These are phyloP conservation scores for Aspergillus uvarum DNA, from an alignment of 2,329 filamentous ascomycete species.

Conservation along the genomic window DNA sequence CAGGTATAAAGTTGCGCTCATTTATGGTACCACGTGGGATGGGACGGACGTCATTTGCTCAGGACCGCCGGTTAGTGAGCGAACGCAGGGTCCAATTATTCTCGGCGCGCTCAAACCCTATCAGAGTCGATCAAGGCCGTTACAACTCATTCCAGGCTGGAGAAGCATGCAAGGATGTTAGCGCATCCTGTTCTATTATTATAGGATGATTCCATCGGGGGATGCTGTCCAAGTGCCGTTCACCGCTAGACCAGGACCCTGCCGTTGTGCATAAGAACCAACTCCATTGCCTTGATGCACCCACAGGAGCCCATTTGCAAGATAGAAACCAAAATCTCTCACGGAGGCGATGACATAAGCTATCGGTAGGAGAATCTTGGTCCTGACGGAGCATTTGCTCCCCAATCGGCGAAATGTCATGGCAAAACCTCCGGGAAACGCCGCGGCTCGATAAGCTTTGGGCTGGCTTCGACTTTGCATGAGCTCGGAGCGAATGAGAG, in stretches of 20 bases:
- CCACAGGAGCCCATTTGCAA: not conserved
- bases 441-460: not conserved
- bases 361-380: not conserved
- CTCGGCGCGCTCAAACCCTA: not conserved
- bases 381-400: not conserved
- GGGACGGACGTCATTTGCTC: not conserved
- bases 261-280: not conserved
- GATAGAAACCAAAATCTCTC: not conserved
- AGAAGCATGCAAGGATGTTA: not conserved
- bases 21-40: not conserved
- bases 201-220: not conserved
- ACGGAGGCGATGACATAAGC: not conserved
- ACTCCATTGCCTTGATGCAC: not conserved
- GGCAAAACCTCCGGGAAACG: not conserved
- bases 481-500: not conserved
- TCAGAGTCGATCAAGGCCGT: not conserved
- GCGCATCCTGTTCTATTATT: not conserved
- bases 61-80: not conserved
- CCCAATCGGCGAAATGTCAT: not conserved
- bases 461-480: not conserved
- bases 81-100: not conserved
- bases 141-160: not conserved
- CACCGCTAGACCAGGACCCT: not conserved
- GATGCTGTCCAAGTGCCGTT: not conserved
- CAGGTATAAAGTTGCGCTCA: not conserved